A percentile compares a stretch with the other conserved stretches of the same genome.
Evolutionary conservation across 306 rosid genomes (phyloP).

Genomic region (Amphicarpaea edgeworthii): DNA sequence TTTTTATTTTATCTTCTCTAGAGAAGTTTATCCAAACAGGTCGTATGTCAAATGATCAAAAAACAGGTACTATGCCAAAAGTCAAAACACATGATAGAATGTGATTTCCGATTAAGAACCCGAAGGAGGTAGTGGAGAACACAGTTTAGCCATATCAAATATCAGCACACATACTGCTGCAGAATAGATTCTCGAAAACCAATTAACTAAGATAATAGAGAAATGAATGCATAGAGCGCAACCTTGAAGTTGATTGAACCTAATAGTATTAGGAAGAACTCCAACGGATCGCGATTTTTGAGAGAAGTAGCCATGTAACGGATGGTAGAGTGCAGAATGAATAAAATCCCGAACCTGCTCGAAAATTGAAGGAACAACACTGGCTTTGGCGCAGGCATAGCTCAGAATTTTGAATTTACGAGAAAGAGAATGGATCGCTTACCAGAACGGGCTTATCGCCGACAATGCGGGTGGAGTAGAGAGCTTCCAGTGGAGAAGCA

Average conservation of each 20-base stretch:
- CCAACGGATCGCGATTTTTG: slow-evolving; percentile 81
- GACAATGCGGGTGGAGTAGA: slow-evolving; percentile 75
- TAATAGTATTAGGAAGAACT: slow-evolving; percentile 67
- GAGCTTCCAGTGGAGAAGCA: slow-evolving; percentile 51
- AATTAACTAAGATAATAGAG: background rate
- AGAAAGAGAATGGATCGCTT: slow-evolving; percentile 42
- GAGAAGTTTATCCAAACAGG: too few species aligned
- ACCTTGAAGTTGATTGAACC: slow-evolving; percentile 87
- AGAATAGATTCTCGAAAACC: background rate
- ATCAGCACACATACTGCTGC: background rate
- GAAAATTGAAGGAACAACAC: slow-evolving; percentile 17
- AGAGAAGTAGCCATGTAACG: slow-evolving; percentile 82
- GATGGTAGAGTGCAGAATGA: slow-evolving; percentile 89
- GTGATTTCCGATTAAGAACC: background rate
- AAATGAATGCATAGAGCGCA: background rate
- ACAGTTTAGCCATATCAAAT: background rate
- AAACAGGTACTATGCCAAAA: too few species aligned
- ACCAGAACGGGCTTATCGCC: slow-evolving; percentile 87
- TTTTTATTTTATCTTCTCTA: too few species aligned
- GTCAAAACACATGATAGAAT: too few species aligned
- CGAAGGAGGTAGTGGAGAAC: background rate
- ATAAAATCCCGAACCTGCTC: slow-evolving; percentile 92
- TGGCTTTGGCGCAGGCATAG: slow-evolving; percentile 4
- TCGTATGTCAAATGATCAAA: too few species aligned
- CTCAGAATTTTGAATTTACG: background rate